Conservation (phyloP, 768 basidiomycete species). For the Asterophora lycoperdoides region DNA sequence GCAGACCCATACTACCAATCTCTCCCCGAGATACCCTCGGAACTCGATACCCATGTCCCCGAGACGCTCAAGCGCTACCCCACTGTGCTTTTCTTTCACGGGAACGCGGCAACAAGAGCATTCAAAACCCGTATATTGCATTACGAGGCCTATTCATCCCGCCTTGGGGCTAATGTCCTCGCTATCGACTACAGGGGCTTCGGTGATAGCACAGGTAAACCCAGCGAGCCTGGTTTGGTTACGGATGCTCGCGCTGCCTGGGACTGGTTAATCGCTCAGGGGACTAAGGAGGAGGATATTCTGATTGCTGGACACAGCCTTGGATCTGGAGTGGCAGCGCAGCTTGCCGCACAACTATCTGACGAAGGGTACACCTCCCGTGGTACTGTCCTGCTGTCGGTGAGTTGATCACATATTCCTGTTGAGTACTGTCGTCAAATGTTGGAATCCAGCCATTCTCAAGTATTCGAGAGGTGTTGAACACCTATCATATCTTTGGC, state of each 20-base stretch:
- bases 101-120: slow-evolving; percentile 82
- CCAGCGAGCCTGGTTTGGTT: slow-evolving; percentile 70
- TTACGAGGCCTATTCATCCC: slow-evolving; percentile 62
- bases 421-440: slow-evolving; percentile 32
- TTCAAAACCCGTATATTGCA: slow-evolving; percentile 60
- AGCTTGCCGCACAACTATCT: slow-evolving; percentile 45
- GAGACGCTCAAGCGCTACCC: slow-evolving; percentile 55
- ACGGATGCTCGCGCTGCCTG: slow-evolving; percentile 75
- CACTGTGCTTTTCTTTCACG: slow-evolving; percentile 90
- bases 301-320: slow-evolving; percentile 84
- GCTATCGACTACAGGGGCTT: slow-evolving; percentile 92
- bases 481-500: slow-evolving; percentile 66
- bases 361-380: slow-evolving; percentile 37
- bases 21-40: slow-evolving; percentile 34
- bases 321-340: slow-evolving; percentile 74
- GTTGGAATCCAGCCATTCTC: slow-evolving; percentile 52
- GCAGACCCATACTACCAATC: slow-evolving; percentile 61
- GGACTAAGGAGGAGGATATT: slow-evolving; percentile 55
- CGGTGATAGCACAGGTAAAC: slow-evolving; percentile 77
- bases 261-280: slow-evolving; percentile 66
- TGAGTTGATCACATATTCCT: slow-evolving; percentile 21
- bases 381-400: slow-evolving; percentile 48
- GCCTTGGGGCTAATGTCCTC: slow-evolving; percentile 70
- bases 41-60: slow-evolving; percentile 40
- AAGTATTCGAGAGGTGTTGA: slow-evolving; percentile 56